Evolutionary conservation across 495 filamentous ascomycete species (phyloP).

Genomic region (Aspergillus leporis): DNA sequence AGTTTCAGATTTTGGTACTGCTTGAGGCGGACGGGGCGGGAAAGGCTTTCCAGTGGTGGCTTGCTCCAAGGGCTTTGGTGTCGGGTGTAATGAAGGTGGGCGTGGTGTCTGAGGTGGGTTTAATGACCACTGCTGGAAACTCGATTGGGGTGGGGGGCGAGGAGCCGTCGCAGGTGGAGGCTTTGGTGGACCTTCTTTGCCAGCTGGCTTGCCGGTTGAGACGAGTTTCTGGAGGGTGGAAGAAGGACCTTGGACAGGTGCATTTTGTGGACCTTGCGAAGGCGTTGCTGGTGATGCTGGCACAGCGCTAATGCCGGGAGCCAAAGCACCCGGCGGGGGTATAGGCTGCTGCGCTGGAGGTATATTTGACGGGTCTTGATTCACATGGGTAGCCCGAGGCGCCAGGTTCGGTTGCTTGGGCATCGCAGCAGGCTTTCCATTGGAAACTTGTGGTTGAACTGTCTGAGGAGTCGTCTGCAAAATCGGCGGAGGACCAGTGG

Average conservation of each 20-base stretch:
- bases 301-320: slow-evolving; percentile 9
- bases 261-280: slow-evolving; percentile 28
- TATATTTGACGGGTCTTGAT: slow-evolving; percentile 22
- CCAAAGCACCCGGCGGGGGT: slow-evolving; percentile 18
- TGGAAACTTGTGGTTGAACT: slow-evolving; percentile 30
- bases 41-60: slow-evolving; percentile 22
- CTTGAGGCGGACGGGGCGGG: slow-evolving; percentile 18
- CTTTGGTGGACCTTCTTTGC: slow-evolving; percentile 19
- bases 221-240: slow-evolving; percentile 14
- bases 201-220: slow-evolving; percentile 14
- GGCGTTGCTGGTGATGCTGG: slow-evolving; percentile 15
- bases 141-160: slow-evolving; percentile 32
- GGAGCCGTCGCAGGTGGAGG: slow-evolving; percentile 16
- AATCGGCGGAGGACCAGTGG: slow-evolving; percentile 14
- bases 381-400: slow-evolving; percentile 15
- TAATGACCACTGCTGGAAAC: slow-evolving; percentile 46
- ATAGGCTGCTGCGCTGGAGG: slow-evolving; percentile 23
- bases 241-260: slow-evolving; percentile 20
- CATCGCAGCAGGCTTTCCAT: slow-evolving; percentile 37
- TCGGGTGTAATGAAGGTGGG: slow-evolving; percentile 13
- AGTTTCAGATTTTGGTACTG: slow-evolving; percentile 13
- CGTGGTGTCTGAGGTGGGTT: slow-evolving; percentile 42
- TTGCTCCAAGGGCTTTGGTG: slow-evolving; percentile 10
- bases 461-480: slow-evolving; percentile 31
- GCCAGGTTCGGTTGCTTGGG: slow-evolving; percentile 37